Base-by-base conservation (phyloP, 768 basidiomycete genomes). In the Amanita exitialis region DNA sequence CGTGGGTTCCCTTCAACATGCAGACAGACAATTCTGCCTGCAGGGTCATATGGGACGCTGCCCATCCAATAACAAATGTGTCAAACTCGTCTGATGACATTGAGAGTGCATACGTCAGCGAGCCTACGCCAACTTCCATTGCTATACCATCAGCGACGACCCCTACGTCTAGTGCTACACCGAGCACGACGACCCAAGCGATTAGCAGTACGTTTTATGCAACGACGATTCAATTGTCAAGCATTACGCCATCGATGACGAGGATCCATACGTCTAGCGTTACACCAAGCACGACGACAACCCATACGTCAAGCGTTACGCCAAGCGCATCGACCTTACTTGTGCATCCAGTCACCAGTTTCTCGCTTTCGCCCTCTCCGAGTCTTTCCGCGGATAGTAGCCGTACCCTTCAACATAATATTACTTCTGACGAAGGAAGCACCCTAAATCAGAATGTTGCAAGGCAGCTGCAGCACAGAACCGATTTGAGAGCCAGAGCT, bases 41-140 rank as follows among this genome's bases (percentile, higher is more conserved):
- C 58, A 56, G 65, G 21, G 60, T 82, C 35, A 69, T 87, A 37
- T 89, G 82, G 80, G 65, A 74, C 52, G 74, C 71, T 27, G 68
- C 8, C 3, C 9, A 6, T 7, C 25, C 13, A 32, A 20, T 12
- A 20, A 18, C 20, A 30, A 30, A 18, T 30, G 4, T 9, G 21
- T 25, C 35, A 21, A n/a, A 12, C 15, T 27, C 25, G 12, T 43
- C 25, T 12, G 13, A 43, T 30, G 13, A 13, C 10, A 13, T 9
- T 32, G 4, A 13, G 3, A 32, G 32, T 32, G 32, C 10, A 12
- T 30, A 30, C 30, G 10, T 32, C 32, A 5, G 13, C 10, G 4
- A 32, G 32, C 13, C 32, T 3, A 15, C 25, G 39, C 43, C 21
- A 10, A 44, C 43, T 15, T 30, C 27, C 27, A 16, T 21, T 25